Evolutionary conservation across 345 rosid genomes (phyloP).

Genomic region (Mercurialis annua): DNA sequence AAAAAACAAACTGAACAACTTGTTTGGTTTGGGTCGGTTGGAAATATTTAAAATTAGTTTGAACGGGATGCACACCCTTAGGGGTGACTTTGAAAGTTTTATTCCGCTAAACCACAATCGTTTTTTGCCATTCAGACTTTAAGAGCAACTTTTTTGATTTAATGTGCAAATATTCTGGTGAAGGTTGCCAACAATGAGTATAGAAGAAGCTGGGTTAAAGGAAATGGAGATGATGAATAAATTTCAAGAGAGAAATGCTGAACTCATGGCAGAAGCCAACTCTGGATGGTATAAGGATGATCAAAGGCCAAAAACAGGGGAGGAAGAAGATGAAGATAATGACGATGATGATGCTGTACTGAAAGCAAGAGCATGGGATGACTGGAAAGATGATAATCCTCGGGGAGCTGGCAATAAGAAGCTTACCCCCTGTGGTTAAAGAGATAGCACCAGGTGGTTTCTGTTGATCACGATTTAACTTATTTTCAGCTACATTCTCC

Average conservation of each 20-base stretch:
- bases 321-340: constrained; percentile 56
- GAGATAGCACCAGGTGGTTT: not conserved
- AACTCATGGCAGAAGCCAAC: constrained; percentile 87
- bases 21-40: no score
- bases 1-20: no score
- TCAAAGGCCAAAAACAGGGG: constrained; percentile 32
- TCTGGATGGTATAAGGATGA: constrained; percentile 77
- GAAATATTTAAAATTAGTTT: no score
- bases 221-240: constrained; percentile 95
- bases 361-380: constrained; percentile 86
- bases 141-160: not conserved
- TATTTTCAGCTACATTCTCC: not conserved
- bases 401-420: constrained; percentile 97
- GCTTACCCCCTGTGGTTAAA: constrained; percentile 92
- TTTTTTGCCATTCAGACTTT: not conserved
- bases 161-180: constrained; percentile 6
- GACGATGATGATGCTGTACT: constrained; percentile 58
- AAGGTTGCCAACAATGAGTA: constrained; percentile 98
- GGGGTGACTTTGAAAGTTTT: not conserved
- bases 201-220: constrained; percentile 92
- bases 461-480: not conserved
- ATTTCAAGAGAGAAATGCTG: constrained; percentile 77
- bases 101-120: no score
- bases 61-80: no score
- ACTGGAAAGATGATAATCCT: constrained; percentile 98